Conservation (phyloP, 1,284 basidiomycete species). For the Mrakiaceae sp. region DNA sequence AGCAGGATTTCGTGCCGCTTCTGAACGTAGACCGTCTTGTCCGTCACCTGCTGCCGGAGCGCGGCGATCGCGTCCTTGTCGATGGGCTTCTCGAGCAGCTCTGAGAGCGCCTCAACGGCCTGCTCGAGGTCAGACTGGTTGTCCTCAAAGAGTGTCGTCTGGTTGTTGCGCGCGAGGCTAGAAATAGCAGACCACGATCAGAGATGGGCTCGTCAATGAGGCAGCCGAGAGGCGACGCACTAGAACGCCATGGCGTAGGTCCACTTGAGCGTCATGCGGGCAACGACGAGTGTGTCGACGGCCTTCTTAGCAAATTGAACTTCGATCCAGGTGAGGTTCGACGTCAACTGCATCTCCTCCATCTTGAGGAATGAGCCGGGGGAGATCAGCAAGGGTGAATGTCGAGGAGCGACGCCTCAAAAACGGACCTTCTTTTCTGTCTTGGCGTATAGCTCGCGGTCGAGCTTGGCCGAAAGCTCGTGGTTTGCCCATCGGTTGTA, state of each 20-base stretch:
- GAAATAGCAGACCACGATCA: not conserved
- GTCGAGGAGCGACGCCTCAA: too few species aligned
- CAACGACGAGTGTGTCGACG: constrained; percentile 79
- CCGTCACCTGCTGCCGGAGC: constrained; percentile 82
- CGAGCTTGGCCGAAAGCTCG: constrained; percentile 93
- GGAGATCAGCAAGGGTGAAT: too few species aligned
- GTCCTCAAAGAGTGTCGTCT: constrained; percentile 94
- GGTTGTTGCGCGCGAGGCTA: constrained; percentile 60
- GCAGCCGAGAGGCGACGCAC: constrained; percentile 23
- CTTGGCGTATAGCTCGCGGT: constrained; percentile 78
- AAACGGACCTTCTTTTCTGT: constrained; percentile 72
- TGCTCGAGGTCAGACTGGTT: constrained; percentile 92
- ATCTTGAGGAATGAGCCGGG: constrained; percentile 40
- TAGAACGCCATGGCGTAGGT: constrained; percentile 99
- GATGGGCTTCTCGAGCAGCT: constrained; percentile 79
- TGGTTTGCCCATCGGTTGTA: constrained; percentile 98
- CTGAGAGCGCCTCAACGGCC: constrained; percentile 89
- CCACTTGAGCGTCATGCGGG: constrained; percentile 95
- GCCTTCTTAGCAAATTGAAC: constrained; percentile 98
- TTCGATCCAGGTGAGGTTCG: constrained; percentile 91
- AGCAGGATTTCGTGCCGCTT: constrained; percentile 91
- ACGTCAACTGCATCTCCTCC: constrained; percentile 95
- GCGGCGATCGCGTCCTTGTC: constrained; percentile 71
- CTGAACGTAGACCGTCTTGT: constrained; percentile 93
- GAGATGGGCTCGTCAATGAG: not conserved